Conservation (phyloP, 2,329 filamentous ascomycete genomes). For the Fusarium poae region DNA sequence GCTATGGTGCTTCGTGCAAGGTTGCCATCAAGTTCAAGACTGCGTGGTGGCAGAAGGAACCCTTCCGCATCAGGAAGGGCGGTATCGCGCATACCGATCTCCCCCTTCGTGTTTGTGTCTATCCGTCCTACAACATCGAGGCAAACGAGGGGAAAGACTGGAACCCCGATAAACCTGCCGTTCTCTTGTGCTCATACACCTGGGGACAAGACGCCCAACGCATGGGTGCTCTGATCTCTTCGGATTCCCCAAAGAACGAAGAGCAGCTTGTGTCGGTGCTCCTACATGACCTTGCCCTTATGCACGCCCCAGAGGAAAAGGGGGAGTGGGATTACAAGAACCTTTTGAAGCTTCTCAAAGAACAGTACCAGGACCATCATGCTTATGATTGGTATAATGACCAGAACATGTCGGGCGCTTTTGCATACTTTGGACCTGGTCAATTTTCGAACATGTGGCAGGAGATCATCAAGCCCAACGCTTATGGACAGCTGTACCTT, state of each 20-base stretch:
- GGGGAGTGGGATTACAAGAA: background rate
- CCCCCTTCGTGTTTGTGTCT: slow-evolving; percentile 51
- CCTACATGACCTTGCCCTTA: background rate
- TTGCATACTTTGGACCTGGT: slow-evolving; percentile 39
- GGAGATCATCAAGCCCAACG: slow-evolving; percentile 44
- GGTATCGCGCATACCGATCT: slow-evolving; percentile 46
- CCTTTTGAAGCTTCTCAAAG: background rate
- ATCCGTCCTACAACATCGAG: slow-evolving; percentile 50
- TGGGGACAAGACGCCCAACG: slow-evolving; percentile 43
- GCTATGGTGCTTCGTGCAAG: slow-evolving; percentile 50
- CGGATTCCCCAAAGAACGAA: background rate
- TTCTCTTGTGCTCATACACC: slow-evolving; percentile 42
- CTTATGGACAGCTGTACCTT: slow-evolving; percentile 38
- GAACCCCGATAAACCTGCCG: slow-evolving; percentile 17
- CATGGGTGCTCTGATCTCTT: slow-evolving; percentile 30
- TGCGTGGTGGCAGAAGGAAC: slow-evolving; percentile 44
- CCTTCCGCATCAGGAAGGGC: slow-evolving; percentile 20
- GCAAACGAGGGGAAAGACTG: slow-evolving; percentile 3
- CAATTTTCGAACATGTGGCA: slow-evolving; percentile 47
- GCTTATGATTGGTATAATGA: slow-evolving; percentile 43
- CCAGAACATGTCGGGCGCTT: slow-evolving; percentile 42
- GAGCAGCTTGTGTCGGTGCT: background rate
- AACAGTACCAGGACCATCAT: slow-evolving; percentile 34
- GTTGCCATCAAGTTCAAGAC: slow-evolving; percentile 54
- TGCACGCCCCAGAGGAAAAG: background rate